Base-by-base conservation (phyloP, 2,329 filamentous ascomycete species). In the Shiraia sp. region DNA sequence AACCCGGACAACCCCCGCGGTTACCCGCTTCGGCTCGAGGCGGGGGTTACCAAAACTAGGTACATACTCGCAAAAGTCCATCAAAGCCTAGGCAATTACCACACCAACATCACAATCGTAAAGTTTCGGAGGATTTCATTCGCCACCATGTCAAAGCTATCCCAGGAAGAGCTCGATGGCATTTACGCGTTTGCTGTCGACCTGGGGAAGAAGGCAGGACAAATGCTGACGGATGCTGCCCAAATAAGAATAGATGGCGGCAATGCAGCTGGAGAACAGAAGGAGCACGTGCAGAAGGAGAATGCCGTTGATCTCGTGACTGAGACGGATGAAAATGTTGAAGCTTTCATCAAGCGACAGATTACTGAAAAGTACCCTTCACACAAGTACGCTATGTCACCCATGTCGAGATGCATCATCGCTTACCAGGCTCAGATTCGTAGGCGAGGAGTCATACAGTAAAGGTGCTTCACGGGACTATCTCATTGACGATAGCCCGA, bases 291-390 rank as follows among this genome's bases (percentile, higher is more conserved):
- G 6, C 85, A 90, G 68, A 91, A 91, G 65, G 83, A 87, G 52
- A 89, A 81, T 61, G 79, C 86, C 1, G 87, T 90, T 9, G 87
- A 90, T 63, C 80, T 90, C 48, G 87, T 90, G 14, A 90, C 86
- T 8, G 81, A 89, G 69, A 87, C 85, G 1, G 87, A 90, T 61
- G 79, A 86, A 69, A 83, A 88, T 57, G 83, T 88, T 27, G 87
- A 90, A 67, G 73, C 78, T 12, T 89, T 88, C 59, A 85, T 90
- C 54, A 82, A 81, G 45, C 71, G 63, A 6, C 72, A 78, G 9
- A 84, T 90, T 38, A 61, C 72, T 1, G 65, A 72, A 29, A 79
- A 72, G 62, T 90, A 86, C 53, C 86, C 86, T 1, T 59, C 71
- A 2, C 87, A 90, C 69, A 79, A 79, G 83, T 87, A 65, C 49